These are phyloP conservation scores for Myochromella boudieri DNA, from an alignment of 768 basidiomycete genomes.

Conservation along the genomic window DNA sequence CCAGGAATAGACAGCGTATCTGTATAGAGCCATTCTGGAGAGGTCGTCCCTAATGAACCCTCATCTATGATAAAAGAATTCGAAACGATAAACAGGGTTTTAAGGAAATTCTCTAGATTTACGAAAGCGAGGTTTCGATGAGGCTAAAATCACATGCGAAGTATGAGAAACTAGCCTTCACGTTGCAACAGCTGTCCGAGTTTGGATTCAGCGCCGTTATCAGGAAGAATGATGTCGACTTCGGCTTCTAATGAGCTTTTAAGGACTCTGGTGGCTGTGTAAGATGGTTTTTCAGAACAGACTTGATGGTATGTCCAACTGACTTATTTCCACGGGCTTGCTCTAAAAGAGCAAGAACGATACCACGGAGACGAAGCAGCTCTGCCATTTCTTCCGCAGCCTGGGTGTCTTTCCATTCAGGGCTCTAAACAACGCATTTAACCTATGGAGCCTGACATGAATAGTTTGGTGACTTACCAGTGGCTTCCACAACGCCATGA, in stretches of 20 bases:
- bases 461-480: slow-evolving; percentile 48
- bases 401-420: slow-evolving; percentile 60
- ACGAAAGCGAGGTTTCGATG: neutral
- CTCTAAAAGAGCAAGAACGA: slow-evolving; percentile 70
- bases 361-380: slow-evolving; percentile 58
- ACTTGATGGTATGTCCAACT: slow-evolving; percentile 16
- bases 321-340: slow-evolving; percentile 76
- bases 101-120: slow-evolving; percentile 59
- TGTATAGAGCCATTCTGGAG: slow-evolving; percentile 51
- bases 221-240: slow-evolving; percentile 60
- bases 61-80: slow-evolving; percentile 55
- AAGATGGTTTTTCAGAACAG: neutral
- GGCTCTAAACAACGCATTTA: slow-evolving; percentile 35
- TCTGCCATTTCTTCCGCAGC: slow-evolving; percentile 63
- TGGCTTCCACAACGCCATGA: slow-evolving; percentile 65
- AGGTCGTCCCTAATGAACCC: slow-evolving; percentile 35
- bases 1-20: slow-evolving; percentile 45
- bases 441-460: neutral
- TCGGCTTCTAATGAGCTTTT: slow-evolving; percentile 78
- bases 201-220: slow-evolving; percentile 22
- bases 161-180: slow-evolving; percentile 44
- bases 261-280: slow-evolving; percentile 45
- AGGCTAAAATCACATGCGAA: neutral
- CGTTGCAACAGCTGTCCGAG: slow-evolving; percentile 36
- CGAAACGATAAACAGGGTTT: slow-evolving; percentile 81